Conservation (phyloP, 352 stramenopile species). For the Phytophthora pseudosyringae region DNA sequence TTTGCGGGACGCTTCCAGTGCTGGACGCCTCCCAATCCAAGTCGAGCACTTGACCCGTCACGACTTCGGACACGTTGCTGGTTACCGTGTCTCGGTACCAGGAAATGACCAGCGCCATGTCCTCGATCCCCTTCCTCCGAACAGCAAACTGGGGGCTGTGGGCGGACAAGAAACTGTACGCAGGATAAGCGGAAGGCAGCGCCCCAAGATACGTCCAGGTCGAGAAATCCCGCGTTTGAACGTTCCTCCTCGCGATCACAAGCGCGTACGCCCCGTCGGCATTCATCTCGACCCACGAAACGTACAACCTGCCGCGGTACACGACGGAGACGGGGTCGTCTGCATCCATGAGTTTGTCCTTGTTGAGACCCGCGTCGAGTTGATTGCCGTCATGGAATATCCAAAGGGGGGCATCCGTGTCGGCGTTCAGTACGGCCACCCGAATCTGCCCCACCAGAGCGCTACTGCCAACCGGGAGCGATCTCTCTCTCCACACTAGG, state of each 20-base stretch:
- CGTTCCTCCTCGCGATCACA: constrained; percentile 52
- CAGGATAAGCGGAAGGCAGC: constrained; percentile 30
- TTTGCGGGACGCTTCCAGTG: constrained; percentile 41
- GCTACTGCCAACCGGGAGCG: constrained; percentile 13
- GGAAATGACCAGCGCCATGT: constrained; percentile 51
- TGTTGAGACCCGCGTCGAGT: constrained; percentile 50
- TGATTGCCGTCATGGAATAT: constrained; percentile 80
- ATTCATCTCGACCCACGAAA: constrained; percentile 64
- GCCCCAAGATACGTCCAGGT: constrained; percentile 59
- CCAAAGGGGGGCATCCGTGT: constrained; percentile 59
- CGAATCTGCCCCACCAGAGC: constrained; percentile 56
- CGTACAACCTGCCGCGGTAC: constrained; percentile 64
- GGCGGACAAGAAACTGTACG: constrained; percentile 49
- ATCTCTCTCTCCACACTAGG: constrained; percentile 65
- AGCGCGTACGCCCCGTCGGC: constrained; percentile 49
- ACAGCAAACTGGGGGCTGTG: constrained; percentile 54
- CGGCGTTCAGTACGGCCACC: constrained; percentile 60
- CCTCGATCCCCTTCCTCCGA: constrained; percentile 56
- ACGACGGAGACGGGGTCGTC: constrained; percentile 45
- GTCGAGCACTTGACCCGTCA: constrained; percentile 53
- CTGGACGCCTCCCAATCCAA: constrained; percentile 47
- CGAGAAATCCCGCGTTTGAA: constrained; percentile 61
- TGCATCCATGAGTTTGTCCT: constrained; percentile 50
- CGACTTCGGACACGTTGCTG: constrained; percentile 52
- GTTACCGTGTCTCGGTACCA: constrained; percentile 61